These are phyloP conservation scores for Pyronema domesticum DNA, from an alignment of 495 filamentous ascomycete genomes.

Conservation along the genomic window DNA sequence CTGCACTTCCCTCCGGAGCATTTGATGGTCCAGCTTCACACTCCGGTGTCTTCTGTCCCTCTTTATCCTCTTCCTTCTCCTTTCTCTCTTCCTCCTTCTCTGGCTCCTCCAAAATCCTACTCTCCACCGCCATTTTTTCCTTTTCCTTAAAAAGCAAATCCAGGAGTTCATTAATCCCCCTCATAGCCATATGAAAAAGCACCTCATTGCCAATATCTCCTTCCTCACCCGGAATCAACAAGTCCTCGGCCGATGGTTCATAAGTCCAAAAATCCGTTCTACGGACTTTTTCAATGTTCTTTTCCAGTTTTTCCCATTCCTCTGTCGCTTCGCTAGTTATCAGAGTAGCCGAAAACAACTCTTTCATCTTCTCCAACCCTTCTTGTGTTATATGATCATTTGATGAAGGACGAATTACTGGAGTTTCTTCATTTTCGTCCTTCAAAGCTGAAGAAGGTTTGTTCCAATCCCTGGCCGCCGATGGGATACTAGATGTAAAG, in stretches of 20 bases:
- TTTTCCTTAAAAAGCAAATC: slow-evolving; percentile 65
- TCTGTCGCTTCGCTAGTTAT: neutral
- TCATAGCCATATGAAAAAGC: slow-evolving; percentile 73
- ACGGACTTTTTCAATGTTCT: slow-evolving; percentile 1
- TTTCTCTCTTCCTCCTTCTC: slow-evolving; percentile 30
- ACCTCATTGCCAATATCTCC: slow-evolving; percentile 72
- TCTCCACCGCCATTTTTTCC: slow-evolving; percentile 59
- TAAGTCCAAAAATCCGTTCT: slow-evolving; percentile 9
- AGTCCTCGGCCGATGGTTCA: slow-evolving; percentile 2
- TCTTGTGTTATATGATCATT: slow-evolving; percentile 1
- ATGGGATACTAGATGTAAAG: slow-evolving; percentile 42
- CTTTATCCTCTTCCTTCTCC: slow-evolving; percentile 28
- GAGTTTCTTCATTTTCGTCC: slow-evolving; percentile 26
- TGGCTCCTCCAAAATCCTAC: slow-evolving; percentile 27
- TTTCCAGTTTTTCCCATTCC: neutral
- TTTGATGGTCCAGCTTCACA: neutral
- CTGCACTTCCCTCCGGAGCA: neutral
- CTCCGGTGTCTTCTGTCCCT: slow-evolving; percentile 1
- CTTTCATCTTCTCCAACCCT: neutral
- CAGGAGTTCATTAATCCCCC: slow-evolving; percentile 81
- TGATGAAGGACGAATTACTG: slow-evolving; percentile 1
- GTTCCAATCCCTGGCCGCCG: neutral
- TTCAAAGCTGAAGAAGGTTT: neutral
- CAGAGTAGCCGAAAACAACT: neutral
- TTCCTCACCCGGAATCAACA: slow-evolving; percentile 45